These are phyloP conservation scores for Tetrapisispora taiwanensis DNA, from an alignment of 805 yeast species.

Conservation along the genomic window DNA sequence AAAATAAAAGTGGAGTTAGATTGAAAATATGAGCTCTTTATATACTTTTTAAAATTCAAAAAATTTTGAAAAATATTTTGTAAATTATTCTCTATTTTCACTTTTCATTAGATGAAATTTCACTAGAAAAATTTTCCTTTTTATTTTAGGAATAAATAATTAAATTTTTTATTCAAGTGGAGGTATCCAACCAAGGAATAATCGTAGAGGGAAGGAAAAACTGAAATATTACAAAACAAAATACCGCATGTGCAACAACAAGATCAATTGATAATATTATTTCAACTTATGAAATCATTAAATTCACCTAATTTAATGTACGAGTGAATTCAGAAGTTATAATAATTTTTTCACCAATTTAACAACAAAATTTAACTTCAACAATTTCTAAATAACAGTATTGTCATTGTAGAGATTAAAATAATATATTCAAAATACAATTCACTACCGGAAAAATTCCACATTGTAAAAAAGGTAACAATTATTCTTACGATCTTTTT, in stretches of 20 bases:
- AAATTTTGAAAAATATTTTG: neutral
- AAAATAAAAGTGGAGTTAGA: neutral
- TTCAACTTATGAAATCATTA: neutral
- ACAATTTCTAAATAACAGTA: neutral
- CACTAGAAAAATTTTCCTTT: no score
- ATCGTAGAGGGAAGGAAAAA: neutral
- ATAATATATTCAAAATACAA: neutral
- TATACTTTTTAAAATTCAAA: neutral
- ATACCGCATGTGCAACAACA: neutral
- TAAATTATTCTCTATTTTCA: no score
- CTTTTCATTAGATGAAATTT: no score
- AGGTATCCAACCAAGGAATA: neutral
- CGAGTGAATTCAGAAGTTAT: no score
- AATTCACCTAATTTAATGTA: no score
- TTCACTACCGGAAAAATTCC: neutral
- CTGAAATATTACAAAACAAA: neutral
- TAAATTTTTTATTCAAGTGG: slow-evolving; percentile 2
- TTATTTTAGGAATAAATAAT: no score
- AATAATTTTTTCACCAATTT: no score
- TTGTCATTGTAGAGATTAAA: neutral
- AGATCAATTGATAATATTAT: neutral
- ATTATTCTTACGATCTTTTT: no score
- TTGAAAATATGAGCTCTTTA: neutral
- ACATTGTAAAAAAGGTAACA: neutral
- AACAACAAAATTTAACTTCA: no score